Percentiles rank a stretch among this genome's conserved stretches.
phyloP scores from a whole-genome alignment of 2,329 filamentous ascomycete genomes.

The Verticillium nonalfalfae region DNA sequence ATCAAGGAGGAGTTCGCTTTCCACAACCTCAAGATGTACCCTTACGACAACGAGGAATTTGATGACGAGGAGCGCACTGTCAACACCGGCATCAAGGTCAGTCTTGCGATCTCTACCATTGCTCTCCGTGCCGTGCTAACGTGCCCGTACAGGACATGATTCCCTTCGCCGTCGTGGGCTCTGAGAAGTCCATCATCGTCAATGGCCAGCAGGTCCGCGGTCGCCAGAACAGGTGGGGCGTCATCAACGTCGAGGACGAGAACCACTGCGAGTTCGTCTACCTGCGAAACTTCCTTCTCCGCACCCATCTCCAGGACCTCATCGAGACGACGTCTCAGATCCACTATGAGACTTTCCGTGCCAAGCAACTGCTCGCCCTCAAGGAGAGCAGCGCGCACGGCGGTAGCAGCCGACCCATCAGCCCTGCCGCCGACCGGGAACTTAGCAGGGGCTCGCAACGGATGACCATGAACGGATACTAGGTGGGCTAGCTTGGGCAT shows the following conservation, averaged over 20 bases:
- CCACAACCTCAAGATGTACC: conserved; percentile 99
- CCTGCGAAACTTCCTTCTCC: conserved; percentile 95
- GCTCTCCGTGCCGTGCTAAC: conserved; percentile 22
- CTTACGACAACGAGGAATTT: conserved; percentile 98
- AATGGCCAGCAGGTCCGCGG: conserved; percentile 96
- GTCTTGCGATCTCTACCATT: not conserved
- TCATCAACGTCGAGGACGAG: conserved; percentile 99
- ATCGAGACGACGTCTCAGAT: conserved; percentile 99
- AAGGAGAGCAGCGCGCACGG: conserved; percentile 95
- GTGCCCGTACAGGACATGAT: conserved; percentile 64
- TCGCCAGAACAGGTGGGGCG: conserved; percentile 97
- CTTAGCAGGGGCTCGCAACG: conserved; percentile 95
- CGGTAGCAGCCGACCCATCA: conserved; percentile 84
- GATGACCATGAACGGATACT: conserved; percentile 99
- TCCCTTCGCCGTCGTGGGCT: conserved; percentile 95
- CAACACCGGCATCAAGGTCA: conserved; percentile 93
- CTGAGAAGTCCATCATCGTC: conserved; percentile 96
- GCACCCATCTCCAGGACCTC: conserved; percentile 95
- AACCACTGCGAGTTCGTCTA: conserved; percentile 99
- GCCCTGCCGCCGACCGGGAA: conserved; percentile 88
- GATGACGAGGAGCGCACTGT: conserved; percentile 92
- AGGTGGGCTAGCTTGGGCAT: conserved; percentile 24
- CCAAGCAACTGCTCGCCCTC: conserved; percentile 94
- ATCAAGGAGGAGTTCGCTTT: conserved; percentile 99
- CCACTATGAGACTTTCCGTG: conserved; percentile 99